Evolutionary conservation across 2,329 filamentous ascomycete species (phyloP), one percentile per base, ranked within the genome.

Genomic region (Aspergillus fischeri): DNA sequence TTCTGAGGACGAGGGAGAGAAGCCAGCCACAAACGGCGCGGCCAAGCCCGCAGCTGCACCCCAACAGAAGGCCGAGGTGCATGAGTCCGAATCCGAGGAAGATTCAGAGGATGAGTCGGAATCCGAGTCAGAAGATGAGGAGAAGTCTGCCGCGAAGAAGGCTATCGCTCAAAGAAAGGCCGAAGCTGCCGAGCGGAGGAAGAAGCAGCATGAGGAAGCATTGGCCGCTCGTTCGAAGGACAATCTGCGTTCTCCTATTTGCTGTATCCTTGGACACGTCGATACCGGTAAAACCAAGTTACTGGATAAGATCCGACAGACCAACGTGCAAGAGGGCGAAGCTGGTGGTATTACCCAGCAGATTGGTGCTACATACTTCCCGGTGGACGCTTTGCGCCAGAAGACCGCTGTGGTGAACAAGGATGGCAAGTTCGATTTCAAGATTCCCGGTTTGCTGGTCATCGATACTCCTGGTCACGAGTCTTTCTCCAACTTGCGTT

Each of bases 231-330:
- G 92, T 60, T 97, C 93, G 24, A 92, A 90, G 77, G 92, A 99
- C 73, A 88, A 99, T 76, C 85, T 99, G 56, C 91, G 94, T 57
- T 97, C 94, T 44, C 94, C 94, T 53, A 99, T 99, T 77, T 97
- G 94, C 83, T 97, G 93, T 88, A 99, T 99, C 84, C 86, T 99
- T 63, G 94, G 94, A 70, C 94, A 99, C 85, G 94, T 99, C 85
- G 94, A 99, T 87, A 99, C 95, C 49, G 94, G 94, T 75, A 99
- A 99, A 81, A 99, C 94, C n/a, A 99, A 97, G 80, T 82, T 99
- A 62, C 84, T 99, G 57, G 94, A 99, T 82, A 99, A 99, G 81
- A 91, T 99, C 71, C 90, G 94, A 70, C 92, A 97, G 77, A 97
- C 94, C 57, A 97, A 99, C 72, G 94, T 99, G 38, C 95, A 99